Evolutionary conservation across 805 yeast genomes (phyloP).

Genomic region (Clavispora vitiphila): DNA sequence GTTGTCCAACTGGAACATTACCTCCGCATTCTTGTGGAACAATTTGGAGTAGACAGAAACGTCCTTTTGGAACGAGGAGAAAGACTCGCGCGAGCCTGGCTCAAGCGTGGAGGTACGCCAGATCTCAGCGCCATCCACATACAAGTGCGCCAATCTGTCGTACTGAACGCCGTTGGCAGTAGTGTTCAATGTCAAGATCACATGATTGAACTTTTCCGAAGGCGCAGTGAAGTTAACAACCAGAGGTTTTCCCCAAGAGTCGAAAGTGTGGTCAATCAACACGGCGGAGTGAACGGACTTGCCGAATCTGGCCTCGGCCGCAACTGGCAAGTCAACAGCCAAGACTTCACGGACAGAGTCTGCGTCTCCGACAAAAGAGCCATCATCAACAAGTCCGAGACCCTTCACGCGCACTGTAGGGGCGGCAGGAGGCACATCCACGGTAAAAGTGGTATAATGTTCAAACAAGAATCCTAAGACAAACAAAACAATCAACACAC

Average conservation of each 20-base stretch:
- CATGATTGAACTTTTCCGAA: conserved; percentile 44
- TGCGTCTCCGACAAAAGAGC: neutral
- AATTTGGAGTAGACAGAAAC: conserved; percentile 50
- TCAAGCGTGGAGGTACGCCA: conserved; percentile 73
- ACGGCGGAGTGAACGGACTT: conserved; percentile 36
- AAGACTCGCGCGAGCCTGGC: conserved; percentile 47
- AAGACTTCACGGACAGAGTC: conserved; percentile 16
- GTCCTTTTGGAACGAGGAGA: conserved; percentile 56
- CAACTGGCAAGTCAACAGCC: conserved; percentile 23
- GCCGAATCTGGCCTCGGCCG: conserved; percentile 17
- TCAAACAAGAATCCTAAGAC: too few relatives aligned
- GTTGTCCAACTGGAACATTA: conserved; percentile 64
- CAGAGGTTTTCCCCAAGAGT: conserved; percentile 58
- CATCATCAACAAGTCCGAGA: conserved; percentile 4
- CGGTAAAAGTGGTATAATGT: too few relatives aligned
- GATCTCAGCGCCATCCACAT: conserved; percentile 55
- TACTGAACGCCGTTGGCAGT: conserved; percentile 51
- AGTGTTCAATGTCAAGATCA: conserved; percentile 54
- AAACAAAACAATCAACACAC: neutral
- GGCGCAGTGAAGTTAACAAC: conserved; percentile 41
- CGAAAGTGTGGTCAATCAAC: conserved; percentile 47
- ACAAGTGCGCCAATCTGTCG: conserved; percentile 62
- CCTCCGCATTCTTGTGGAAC: conserved; percentile 39
- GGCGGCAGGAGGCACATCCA: neutral
- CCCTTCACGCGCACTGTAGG: neutral